Evolutionary conservation across 768 basidiomycete genomes (phyloP).

Genomic region (Hypholoma sublateritium): DNA sequence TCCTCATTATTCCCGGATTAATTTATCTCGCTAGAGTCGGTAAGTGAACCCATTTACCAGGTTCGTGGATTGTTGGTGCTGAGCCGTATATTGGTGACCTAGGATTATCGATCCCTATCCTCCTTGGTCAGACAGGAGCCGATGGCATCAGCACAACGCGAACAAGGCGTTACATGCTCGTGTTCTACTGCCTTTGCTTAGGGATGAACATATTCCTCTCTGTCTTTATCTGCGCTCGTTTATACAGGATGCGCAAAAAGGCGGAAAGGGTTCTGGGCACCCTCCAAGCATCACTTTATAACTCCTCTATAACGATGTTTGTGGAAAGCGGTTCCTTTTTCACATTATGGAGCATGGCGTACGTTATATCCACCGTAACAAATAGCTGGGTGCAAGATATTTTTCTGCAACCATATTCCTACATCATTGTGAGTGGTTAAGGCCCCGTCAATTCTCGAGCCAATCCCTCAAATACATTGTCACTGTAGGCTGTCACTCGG

Average conservation of each 20-base stretch:
- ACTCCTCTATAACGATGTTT: conserved; percentile 31
- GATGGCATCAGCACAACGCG: conserved; percentile 1
- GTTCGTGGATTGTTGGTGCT: not conserved
- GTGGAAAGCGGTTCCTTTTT: conserved; percentile 42
- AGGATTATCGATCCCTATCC: conserved; percentile 35
- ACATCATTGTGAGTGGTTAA: conserved; percentile 27
- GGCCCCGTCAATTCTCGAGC: not conserved
- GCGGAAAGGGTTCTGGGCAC: conserved; percentile 34
- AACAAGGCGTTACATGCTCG: conserved; percentile 16
- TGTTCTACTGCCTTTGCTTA: conserved; percentile 29
- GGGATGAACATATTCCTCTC: conserved; percentile 32
- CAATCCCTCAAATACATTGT: not conserved
- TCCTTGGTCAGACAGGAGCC: conserved; percentile 25
- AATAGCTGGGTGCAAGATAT: conserved; percentile 26
- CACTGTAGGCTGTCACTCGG: conserved; percentile 31
- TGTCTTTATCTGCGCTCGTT: conserved; percentile 26
- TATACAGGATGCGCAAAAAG: conserved; percentile 31
- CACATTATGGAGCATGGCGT: conserved; percentile 32
- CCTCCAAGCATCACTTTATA: conserved; percentile 37
- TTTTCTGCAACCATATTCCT: conserved; percentile 31
- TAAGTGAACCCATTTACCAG: conserved; percentile 11
- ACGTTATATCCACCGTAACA: conserved; percentile 25
- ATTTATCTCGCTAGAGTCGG: conserved; percentile 34
- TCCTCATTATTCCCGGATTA: conserved; percentile 25
- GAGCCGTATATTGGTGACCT: not conserved